Evolutionary conservation across 2,329 filamentous ascomycete genomes (phyloP).

Genomic region (Cercospora janseana): DNA sequence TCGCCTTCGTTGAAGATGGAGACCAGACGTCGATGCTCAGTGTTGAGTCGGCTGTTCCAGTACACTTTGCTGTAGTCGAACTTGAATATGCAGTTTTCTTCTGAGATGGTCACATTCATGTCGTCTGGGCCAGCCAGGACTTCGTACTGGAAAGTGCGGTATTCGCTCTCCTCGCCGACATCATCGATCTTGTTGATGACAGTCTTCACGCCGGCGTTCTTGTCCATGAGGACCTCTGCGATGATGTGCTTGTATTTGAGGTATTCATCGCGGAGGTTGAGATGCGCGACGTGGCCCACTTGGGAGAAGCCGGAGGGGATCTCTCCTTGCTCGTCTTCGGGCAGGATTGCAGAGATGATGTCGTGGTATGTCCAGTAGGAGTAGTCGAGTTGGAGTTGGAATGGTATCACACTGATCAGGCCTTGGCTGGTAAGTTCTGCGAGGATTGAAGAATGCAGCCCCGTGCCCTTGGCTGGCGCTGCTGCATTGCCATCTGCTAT

Average conservation of each 20-base stretch:
- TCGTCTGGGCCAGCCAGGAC: constrained; percentile 79
- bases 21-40: constrained; percentile 80
- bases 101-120: constrained; percentile 76
- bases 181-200: constrained; percentile 95
- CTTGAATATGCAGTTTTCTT: constrained; percentile 79
- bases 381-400: constrained; percentile 74
- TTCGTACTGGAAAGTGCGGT: constrained; percentile 90
- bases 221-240: constrained; percentile 81
- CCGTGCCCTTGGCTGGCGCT: constrained; percentile 29
- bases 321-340: constrained; percentile 74
- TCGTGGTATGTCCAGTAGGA: constrained; percentile 84
- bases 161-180: constrained; percentile 81
- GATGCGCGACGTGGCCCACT: constrained; percentile 87
- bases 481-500: constrained; percentile 24
- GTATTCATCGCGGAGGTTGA: constrained; percentile 83
- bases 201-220: constrained; percentile 76
- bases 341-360: constrained; percentile 77
- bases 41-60: constrained; percentile 91
- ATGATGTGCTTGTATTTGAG: constrained; percentile 83
- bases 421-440: constrained; percentile 66
- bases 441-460: constrained; percentile 73
- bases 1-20: constrained; percentile 76
- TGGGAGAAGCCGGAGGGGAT: constrained; percentile 83
- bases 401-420: constrained; percentile 71
- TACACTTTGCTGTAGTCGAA: constrained; percentile 98